phyloP scores from a whole-genome alignment of 202 grass and related monocot genomes.

The Schoenoplectus tabernaemontani region DNA sequence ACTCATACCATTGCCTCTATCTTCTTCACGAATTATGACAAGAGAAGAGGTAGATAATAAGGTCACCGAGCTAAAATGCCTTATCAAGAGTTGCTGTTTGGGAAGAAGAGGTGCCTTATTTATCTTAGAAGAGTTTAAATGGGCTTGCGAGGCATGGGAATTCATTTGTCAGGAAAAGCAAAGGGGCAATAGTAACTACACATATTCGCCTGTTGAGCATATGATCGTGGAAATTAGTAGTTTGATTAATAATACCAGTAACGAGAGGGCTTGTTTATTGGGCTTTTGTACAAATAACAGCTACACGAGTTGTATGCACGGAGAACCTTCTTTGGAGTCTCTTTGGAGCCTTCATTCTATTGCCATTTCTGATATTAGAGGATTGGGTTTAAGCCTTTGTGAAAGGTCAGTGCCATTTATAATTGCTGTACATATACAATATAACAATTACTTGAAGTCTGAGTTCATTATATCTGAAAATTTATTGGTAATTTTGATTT shows the following conservation, averaged over 20 bases:
- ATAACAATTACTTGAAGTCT: not conserved
- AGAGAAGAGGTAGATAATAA: conserved; percentile 62
- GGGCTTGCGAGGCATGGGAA: conserved; percentile 44
- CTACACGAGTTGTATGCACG: conserved; percentile 47
- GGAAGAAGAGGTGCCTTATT: conserved; percentile 58
- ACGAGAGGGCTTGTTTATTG: conserved; percentile 49
- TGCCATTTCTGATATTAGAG: conserved; percentile 29
- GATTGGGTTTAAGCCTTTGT: conserved; percentile 39
- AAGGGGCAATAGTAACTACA: not conserved
- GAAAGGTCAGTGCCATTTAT: conserved; percentile 25
- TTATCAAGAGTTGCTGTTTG: conserved; percentile 43
- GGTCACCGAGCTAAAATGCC: conserved; percentile 43
- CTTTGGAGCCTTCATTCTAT: conserved; percentile 59
- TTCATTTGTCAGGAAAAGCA: conserved; percentile 19
- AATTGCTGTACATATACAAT: not conserved
- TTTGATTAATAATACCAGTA: conserved; percentile 30
- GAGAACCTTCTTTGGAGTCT: conserved; percentile 52
- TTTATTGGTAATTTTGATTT: no score
- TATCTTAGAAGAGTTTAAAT: conserved; percentile 62
- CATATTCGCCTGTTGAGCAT: conserved; percentile 81
- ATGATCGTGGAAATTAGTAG: conserved; percentile 59
- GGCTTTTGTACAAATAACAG: conserved; percentile 43
- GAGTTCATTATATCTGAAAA: not conserved
- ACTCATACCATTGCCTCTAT: conserved; percentile 51
- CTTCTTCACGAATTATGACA: conserved; percentile 35